Evolutionary conservation across 1,284 basidiomycete species (phyloP).

Genomic region (Malassezia dermatis): DNA sequence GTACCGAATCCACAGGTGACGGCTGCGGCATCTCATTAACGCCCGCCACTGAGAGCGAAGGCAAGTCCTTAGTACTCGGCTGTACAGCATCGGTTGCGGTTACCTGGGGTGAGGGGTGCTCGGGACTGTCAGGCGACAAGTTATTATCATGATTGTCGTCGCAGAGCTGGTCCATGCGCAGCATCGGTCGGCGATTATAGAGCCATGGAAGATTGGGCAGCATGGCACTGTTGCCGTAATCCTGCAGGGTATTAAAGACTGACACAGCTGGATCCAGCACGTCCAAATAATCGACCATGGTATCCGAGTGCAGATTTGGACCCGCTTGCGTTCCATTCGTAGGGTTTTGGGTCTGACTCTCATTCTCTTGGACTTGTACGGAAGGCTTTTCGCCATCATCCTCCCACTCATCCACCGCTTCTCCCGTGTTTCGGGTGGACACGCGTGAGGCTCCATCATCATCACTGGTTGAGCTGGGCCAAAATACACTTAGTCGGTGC

Average conservation of each 20-base stretch:
- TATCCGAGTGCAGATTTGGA: conserved; percentile 28
- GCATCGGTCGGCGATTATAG: conserved; percentile 60
- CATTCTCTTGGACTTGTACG: neutral
- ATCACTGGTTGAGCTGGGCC: neutral
- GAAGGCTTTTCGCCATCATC: neutral
- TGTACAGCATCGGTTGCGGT: neutral
- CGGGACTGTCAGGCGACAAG: neutral
- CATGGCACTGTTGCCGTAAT: conserved; percentile 67
- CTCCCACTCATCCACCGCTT: neutral
- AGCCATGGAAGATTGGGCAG: conserved; percentile 59
- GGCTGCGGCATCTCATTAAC: neutral
- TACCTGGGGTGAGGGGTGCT: neutral
- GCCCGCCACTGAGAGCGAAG: neutral
- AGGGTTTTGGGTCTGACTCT: neutral
- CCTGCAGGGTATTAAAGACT: conserved; percentile 61
- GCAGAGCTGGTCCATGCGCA: conserved; percentile 51
- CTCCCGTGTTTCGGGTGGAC: neutral
- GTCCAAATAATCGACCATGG: conserved; percentile 52
- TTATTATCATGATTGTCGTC: neutral
- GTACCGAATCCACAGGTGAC: neutral
- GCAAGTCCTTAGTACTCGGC: neutral
- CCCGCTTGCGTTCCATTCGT: neutral
- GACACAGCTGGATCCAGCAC: conserved; percentile 67
- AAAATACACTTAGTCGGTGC: neutral
- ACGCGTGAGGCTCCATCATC: neutral